Evolutionary conservation across 805 yeast genomes (phyloP).

Genomic region (Sugiyamaella boreocaroliniensis): DNA sequence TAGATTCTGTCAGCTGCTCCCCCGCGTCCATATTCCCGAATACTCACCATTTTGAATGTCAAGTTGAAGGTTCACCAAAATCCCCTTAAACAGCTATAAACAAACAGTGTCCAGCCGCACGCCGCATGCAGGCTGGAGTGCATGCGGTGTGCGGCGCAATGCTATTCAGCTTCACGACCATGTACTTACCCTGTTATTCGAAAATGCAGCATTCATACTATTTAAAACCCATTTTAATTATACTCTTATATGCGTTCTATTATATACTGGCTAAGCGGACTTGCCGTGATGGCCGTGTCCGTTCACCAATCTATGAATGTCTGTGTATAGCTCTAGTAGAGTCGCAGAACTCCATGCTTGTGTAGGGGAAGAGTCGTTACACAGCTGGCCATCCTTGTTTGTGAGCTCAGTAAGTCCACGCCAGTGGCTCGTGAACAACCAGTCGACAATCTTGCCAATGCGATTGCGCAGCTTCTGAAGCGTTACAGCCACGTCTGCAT

Average conservation of each 20-base stretch:
- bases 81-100: not conserved
- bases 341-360: conserved; percentile 97
- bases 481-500: conserved; percentile 42
- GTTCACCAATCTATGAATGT: conserved; percentile 26
- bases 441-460: conserved; percentile 54
- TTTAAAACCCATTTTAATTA: too few species aligned
- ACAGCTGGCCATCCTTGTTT: conserved; percentile 74
- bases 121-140: not conserved
- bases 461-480: conserved; percentile 55
- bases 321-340: conserved; percentile 70
- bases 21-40: not conserved
- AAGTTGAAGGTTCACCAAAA: not conserved
- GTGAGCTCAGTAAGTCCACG: conserved; percentile 91
- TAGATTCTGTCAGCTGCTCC: not conserved
- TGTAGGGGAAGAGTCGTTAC: conserved; percentile 86
- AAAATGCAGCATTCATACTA: too few species aligned
- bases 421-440: conserved; percentile 80
- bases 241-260: not conserved
- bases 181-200: too few species aligned
- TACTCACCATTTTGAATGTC: conserved; percentile 2
- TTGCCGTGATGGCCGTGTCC: not conserved
- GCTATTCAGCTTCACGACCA: too few species aligned
- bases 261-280: not conserved
- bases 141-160: too few species aligned
- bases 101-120: not conserved